Base-by-base conservation (phyloP, 2,329 filamentous ascomycete genomes). In the Epichloe bromicola region DNA sequence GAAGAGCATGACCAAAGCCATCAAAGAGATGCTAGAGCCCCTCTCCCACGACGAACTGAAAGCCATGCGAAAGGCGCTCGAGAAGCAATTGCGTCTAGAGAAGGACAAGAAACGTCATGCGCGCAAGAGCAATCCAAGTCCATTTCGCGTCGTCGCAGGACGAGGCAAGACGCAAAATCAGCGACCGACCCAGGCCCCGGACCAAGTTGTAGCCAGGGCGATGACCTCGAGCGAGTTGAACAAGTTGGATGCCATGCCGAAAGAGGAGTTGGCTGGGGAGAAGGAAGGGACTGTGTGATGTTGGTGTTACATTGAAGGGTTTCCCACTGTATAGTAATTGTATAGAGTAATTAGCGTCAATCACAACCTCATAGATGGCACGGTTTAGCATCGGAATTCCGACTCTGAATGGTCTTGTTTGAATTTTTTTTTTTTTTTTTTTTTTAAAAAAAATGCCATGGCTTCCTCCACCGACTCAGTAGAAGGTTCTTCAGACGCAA, bases 1-100 rank as follows among this genome's bases (percentile, higher is more conserved):
- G 47, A 47, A 57, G 36, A 60, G 62, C 48, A 56, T 65, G n/a
- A 58, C 53, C 36, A 56, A 57, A 40, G 63, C 63, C 5, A 58
- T 65, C 7, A 59, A 59, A 48, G 59, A 61, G 19, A 51, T 63
- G 26, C 54, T 69, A 3, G 54, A 56, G 48, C 59, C 56, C 3
- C 56, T 69, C 26, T 61, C 64, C 8, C 59, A 64, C 38, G 49
- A 54, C 5, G 61, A 68, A 50, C 59, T 68, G 15, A 54, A 50
- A 15, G 51, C 45, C 12, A 62, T 63, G 58, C 54, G 55, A 26
- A 54, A 51, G 37, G 47, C 50, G 3, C 51, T 63, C 33, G 54
- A 56, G 42, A 55, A 48, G 50, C 56, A 58, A 47, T 51, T 59
- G 20, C 51, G 51, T 3, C 33, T 40, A 20, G 41, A 48, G 19